Evolutionary conservation across 2,329 filamentous ascomycete genomes (phyloP), one percentile per base, ranked within the genome.

Genomic region (Hymenoscyphus occultus): DNA sequence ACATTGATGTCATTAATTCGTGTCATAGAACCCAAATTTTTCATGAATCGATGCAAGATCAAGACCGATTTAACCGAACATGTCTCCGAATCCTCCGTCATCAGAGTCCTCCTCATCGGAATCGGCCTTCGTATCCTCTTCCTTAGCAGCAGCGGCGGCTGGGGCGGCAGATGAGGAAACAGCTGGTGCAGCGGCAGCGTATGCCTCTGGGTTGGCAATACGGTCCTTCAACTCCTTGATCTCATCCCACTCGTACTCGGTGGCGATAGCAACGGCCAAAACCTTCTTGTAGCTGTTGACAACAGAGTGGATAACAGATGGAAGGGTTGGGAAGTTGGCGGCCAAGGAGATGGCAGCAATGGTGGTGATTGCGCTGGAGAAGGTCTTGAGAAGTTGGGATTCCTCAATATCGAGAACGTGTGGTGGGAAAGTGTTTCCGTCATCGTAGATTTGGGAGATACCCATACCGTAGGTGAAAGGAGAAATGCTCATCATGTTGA

Each of bases 401-500:
- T 99, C 94, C 77, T 91, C 86, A 77, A 99, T 93, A 82, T 99
- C 95, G 74, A 99, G 87, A 73, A 99, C 92, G 70, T 81, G 82
- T 71, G 93, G 81, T 71, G 87, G 84, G 88, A 99, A 99, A 75
- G 87, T 88, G 86, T 99, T 95, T 77, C 95, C 95, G 78, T 94
- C 84, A 84, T 99, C 93, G 87, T 99, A 99, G 81, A 99, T 93
- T 86, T 98, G 94, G 71, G 87, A 74, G 77, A 99, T 90, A 80
- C 90, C 91, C 91, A 99, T 96, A 85, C 95, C 95, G 85, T 98
- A 99, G 79, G 93, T 97, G 88, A 97, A 97, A 81, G 93, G 93
- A 74, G 95, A 98, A 87, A 99, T 99, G 90, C 97, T 98, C 80
- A 99, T 84, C 94, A 99, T 91, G 91, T 99, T 99, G 77, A 99